phyloP scores from a whole-genome alignment of 345 rosid species.

The Camelina sativa region DNA sequence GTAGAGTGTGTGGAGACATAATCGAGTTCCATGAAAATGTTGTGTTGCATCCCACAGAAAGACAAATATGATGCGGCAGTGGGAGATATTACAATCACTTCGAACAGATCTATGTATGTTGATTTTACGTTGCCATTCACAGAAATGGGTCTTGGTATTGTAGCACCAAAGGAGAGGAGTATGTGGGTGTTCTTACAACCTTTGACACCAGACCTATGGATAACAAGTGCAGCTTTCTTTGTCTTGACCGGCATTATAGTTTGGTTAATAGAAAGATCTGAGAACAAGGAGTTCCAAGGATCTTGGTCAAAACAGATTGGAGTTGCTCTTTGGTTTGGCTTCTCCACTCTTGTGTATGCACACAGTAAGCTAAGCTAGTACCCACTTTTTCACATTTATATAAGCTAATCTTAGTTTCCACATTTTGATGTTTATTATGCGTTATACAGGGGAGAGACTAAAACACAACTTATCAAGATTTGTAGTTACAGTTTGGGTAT shows the following conservation, averaged over 20 bases:
- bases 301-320: constrained; percentile 49
- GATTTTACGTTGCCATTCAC: constrained; percentile 59
- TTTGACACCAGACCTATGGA: constrained; percentile 53
- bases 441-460: constrained; percentile 52
- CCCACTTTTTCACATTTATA: background rate
- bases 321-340: constrained; percentile 49
- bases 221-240: constrained; percentile 46
- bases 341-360: constrained; percentile 59
- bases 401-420: too few species aligned
- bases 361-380: constrained; percentile 46
- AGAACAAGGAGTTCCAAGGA: constrained; percentile 52
- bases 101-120: constrained; percentile 43
- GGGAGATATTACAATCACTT: constrained; percentile 55
- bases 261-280: constrained; percentile 58
- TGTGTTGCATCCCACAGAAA: constrained; percentile 24
- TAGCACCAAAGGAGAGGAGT: constrained; percentile 46
- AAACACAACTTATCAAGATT: constrained; percentile 51
- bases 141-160: constrained; percentile 52
- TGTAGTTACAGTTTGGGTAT: constrained; percentile 60
- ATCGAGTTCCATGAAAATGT: background rate
- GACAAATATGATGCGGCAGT: constrained; percentile 52
- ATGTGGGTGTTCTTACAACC: constrained; percentile 65
- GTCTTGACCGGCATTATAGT: constrained; percentile 51
- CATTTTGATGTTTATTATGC: background rate
- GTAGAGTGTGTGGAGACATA: background rate